These are phyloP conservation scores for Galeopsis tetrahit DNA, from an alignment of 257 asterid species.

Conservation along the genomic window DNA sequence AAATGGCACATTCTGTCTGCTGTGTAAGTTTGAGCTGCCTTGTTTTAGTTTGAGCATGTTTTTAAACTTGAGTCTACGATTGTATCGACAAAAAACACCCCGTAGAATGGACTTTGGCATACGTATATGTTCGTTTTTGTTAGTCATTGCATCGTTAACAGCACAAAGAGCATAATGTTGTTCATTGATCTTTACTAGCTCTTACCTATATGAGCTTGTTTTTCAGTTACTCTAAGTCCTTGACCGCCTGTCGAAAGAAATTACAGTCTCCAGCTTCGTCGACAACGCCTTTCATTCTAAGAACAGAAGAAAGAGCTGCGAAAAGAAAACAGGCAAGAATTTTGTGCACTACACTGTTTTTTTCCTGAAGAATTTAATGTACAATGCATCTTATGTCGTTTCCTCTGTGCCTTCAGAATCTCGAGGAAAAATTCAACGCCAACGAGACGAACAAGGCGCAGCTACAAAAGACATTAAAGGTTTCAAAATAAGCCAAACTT, in stretches of 20 bases:
- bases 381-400: neutral
- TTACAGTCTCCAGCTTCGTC: conserved; percentile 70
- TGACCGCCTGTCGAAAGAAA: conserved; percentile 72
- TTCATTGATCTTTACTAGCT: conserved; percentile 3
- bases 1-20: conserved; percentile 81
- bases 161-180: no score
- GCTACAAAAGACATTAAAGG: conserved; percentile 73
- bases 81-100: neutral
- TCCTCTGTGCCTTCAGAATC: conserved; percentile 58
- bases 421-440: conserved; percentile 81
- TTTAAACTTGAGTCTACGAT: neutral
- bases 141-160: neutral
- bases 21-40: conserved; percentile 60
- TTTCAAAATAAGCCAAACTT: conserved; percentile 25
- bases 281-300: conserved; percentile 72
- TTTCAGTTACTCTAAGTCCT: conserved; percentile 71
- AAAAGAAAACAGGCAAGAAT: conserved; percentile 85
- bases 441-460: conserved; percentile 60
- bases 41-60: neutral
- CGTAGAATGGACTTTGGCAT: neutral
- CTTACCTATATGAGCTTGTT: conserved; percentile 26
- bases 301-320: conserved; percentile 97
- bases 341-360: neutral
- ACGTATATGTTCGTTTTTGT: neutral
- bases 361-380: neutral